Conservation (phyloP, 116 monocot genomes). For the Iris pallida region DNA sequence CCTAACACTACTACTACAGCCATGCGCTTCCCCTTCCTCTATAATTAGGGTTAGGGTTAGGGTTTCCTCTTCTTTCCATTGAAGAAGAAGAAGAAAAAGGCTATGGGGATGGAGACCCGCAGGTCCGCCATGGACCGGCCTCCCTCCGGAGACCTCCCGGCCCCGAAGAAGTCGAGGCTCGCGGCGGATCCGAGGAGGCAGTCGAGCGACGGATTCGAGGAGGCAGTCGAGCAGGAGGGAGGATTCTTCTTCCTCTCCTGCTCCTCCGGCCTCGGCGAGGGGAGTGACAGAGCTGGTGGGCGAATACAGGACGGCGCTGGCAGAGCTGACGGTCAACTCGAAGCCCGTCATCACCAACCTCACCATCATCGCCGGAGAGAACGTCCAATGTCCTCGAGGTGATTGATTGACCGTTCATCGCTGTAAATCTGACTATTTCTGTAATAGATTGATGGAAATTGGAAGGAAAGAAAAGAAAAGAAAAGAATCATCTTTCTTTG, state of each 20-base stretch:
- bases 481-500: neutral
- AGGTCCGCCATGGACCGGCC: conserved; percentile 48
- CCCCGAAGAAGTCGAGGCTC: conserved; percentile 49
- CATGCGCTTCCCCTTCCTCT: too few relatives aligned
- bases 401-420: neutral
- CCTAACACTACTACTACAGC: too few relatives aligned
- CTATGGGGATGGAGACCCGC: conserved; percentile 67
- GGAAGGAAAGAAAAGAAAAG: neutral
- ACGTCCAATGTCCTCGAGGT: conserved; percentile 82
- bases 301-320: conserved; percentile 72
- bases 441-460: neutral
- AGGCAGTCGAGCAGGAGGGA: conserved; percentile 14
- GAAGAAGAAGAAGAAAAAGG: neutral
- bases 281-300: conserved; percentile 49
- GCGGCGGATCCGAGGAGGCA: conserved; percentile 18
- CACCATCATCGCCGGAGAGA: conserved; percentile 95
- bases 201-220: too few relatives aligned
- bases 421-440: neutral
- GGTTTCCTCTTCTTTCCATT: too few relatives aligned
- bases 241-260: conserved; percentile 21
- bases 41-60: too few relatives aligned
- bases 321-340: conserved; percentile 91
- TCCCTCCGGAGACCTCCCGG: conserved; percentile 13
- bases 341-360: conserved; percentile 94
- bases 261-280: conserved; percentile 12